phyloP scores from a whole-genome alignment of 23 red algal species.

The Chondrus crispus region DNA sequence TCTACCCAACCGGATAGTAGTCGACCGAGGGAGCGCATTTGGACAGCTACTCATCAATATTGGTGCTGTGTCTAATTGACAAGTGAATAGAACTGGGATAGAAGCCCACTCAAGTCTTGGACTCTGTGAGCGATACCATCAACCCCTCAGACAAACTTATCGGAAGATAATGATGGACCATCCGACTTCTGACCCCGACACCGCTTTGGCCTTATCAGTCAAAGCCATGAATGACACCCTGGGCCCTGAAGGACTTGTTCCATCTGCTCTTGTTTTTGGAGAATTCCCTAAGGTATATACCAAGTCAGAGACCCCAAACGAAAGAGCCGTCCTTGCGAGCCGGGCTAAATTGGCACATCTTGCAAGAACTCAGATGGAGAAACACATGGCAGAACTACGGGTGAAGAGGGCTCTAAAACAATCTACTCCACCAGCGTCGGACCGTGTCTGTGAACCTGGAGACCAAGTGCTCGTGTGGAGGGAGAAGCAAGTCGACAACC shows the following conservation, averaged over 20 bases:
- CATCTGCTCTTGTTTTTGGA: background rate
- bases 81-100: background rate
- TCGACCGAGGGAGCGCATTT: background rate
- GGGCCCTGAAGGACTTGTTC: background rate
- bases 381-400: background rate
- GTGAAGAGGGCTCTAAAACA: background rate
- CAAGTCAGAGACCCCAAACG: background rate
- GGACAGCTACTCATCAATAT: background rate
- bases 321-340: background rate
- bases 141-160: background rate
- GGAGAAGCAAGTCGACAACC: background rate
- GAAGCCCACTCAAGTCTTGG: conserved; percentile 13
- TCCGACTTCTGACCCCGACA: background rate
- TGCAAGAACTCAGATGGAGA: background rate
- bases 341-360: background rate
- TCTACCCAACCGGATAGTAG: background rate
- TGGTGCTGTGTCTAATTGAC: background rate
- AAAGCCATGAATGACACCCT: conserved; percentile 29
- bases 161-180: background rate
- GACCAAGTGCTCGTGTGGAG: conserved; percentile 23
- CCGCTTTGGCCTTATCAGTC: background rate
- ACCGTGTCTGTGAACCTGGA: background rate
- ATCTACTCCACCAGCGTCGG: background rate
- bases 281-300: background rate
- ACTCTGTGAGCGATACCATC: background rate